phyloP scores from a whole-genome alignment of 106 monocot genomes.

The Chionographis japonica region DNA sequence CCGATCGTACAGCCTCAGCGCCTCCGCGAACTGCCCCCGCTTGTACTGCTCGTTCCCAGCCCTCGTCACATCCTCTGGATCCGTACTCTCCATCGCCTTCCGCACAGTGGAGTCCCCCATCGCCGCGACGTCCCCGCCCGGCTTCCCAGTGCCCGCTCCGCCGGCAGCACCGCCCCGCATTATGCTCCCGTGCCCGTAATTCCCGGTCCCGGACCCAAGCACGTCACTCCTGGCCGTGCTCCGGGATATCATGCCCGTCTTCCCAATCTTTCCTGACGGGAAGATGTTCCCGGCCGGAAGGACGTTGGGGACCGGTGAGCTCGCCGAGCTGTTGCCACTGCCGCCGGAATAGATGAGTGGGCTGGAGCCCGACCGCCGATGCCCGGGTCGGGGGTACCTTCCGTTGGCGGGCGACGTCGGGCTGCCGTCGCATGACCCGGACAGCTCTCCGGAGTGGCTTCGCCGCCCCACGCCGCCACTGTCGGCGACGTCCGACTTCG shows the following conservation, averaged over 20 bases:
- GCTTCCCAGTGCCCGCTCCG: constrained; percentile 31
- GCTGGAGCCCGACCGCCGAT: constrained; percentile 20
- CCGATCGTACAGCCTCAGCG: constrained; percentile 57
- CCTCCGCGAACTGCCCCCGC: constrained; percentile 53
- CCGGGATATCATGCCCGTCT: constrained; percentile 26
- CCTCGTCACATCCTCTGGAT: constrained; percentile 64
- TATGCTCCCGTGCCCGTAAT: constrained; percentile 72
- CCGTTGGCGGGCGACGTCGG: not conserved
- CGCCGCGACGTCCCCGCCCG: not conserved
- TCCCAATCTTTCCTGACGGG: constrained; percentile 56
- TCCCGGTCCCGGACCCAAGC: constrained; percentile 55
- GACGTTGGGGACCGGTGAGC: constrained; percentile 28
- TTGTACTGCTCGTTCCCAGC: constrained; percentile 66
- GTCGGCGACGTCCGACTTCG: not conserved
- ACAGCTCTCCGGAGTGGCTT: constrained; percentile 37
- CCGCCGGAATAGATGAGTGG: constrained; percentile 18
- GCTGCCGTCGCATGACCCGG: not conserved
- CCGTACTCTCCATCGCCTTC: constrained; percentile 39
- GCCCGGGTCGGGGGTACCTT: constrained; percentile 9
- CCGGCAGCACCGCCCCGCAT: constrained; percentile 27
- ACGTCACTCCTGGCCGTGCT: constrained; percentile 40
- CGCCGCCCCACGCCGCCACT: not conserved
- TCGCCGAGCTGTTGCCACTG: constrained; percentile 7
- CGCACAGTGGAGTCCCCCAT: constrained; percentile 10
- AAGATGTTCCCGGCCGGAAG: constrained; percentile 71